Evolutionary conservation across 768 basidiomycete genomes (phyloP), one percentile per base, ranked within the genome.

Genomic region (Tylopilus felleus): DNA sequence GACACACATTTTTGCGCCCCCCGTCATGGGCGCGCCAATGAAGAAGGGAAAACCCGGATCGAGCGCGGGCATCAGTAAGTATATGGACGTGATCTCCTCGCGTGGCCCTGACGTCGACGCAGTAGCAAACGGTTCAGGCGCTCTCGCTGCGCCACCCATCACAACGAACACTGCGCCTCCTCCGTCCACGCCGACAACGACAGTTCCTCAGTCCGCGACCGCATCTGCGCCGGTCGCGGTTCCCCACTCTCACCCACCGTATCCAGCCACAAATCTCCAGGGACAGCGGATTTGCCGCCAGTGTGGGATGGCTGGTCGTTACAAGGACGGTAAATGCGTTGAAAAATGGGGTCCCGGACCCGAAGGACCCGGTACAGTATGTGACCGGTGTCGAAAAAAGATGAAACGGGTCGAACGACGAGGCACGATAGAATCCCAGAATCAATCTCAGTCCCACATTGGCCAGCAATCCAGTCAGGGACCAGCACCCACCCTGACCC

Each of bases 301-400:
- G 62, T 91, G 89, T 60, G 86, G 86, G 0, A 71, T 84, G 40
- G 74, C 82, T 0, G 89, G 89, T 0, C 74, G 88, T 1, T 91
- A 90, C 72, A 90, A 90, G 72, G 89, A 91, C 21, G 86, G 85
- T 9, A 89, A 89, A 60, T 91, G 89, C 65, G 88, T 91, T 48
- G 89, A 91, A 64, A 91, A 91, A 69, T 91, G 89, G 89, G 89
- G 89, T 1, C 88, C 89, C 22, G 89, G 89, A 5, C 89, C 89
- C 44, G 80, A 85, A 70, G 89, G 89, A 0, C 89, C 89, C 47
- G 89, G 88, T 21, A 91, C 89, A 0, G 88, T 91, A 0, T 91
- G 88, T 63, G 89, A 91, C 74, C 74, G 88, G 80, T 90, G 89
- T 69, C 80, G 89, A 48, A 91, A 91, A 69, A 90, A 90, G 69